These are phyloP conservation scores for Zygosaccharomyces bisporus DNA, from an alignment of 805 yeast genomes.

Conservation along the genomic window DNA sequence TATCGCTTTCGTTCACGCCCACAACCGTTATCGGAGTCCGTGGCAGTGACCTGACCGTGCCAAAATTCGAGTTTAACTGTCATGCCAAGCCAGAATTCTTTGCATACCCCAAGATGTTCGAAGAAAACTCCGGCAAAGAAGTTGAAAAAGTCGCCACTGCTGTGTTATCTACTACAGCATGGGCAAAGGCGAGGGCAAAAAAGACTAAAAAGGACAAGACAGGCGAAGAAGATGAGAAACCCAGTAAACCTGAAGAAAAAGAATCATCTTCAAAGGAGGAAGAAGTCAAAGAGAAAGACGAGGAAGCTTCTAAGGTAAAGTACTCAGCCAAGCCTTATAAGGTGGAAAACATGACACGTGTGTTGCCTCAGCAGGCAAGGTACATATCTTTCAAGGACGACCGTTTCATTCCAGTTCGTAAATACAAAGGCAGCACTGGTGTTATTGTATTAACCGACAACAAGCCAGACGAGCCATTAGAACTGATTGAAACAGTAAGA, in stretches of 20 bases:
- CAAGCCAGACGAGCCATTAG: slow-evolving; percentile 55
- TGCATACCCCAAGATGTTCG: slow-evolving; percentile 85
- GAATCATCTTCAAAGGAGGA: slow-evolving; percentile 27
- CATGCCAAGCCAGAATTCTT: slow-evolving; percentile 76
- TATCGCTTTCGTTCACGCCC: slow-evolving; percentile 87
- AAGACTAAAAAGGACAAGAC: slow-evolving; percentile 52
- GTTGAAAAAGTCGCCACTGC: slow-evolving; percentile 91
- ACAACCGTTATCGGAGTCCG: slow-evolving; percentile 86
- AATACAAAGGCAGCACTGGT: slow-evolving; percentile 64
- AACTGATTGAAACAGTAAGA: slow-evolving; percentile 76
- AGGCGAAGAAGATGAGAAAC: slow-evolving; percentile 38
- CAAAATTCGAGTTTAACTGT: slow-evolving; percentile 76
- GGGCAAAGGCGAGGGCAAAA: slow-evolving; percentile 85
- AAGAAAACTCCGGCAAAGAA: slow-evolving; percentile 72
- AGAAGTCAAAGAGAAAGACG: slow-evolving; percentile 24
- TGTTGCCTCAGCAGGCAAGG: slow-evolving; percentile 82
- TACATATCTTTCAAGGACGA: slow-evolving; percentile 77
- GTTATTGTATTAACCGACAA: slow-evolving; percentile 68
- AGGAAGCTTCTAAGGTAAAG: slow-evolving; percentile 41
- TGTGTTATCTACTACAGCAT: slow-evolving; percentile 87
- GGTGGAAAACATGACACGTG: slow-evolving; percentile 78
- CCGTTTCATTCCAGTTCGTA: slow-evolving; percentile 79
- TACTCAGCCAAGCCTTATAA: slow-evolving; percentile 64
- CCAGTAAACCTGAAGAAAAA: slow-evolving; percentile 28
- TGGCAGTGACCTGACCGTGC: slow-evolving; percentile 73